Evolutionary conservation across 1,284 basidiomycete species (phyloP), one percentile per base, ranked within the genome.

Genomic region (Fomes fomentarius): DNA sequence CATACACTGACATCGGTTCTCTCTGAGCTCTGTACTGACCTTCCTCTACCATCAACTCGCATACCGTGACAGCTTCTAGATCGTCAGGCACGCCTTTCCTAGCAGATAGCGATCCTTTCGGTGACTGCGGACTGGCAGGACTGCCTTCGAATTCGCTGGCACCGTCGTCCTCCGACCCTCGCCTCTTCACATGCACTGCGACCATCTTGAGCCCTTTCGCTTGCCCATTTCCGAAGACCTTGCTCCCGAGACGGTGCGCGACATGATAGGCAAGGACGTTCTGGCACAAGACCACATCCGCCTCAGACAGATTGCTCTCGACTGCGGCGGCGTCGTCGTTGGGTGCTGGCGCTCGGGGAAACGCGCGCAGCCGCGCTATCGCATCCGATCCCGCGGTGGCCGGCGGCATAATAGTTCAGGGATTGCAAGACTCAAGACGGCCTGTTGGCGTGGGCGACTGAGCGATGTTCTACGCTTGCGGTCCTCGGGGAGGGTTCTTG

Each of bases 191-290:
- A 42, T 57, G 62, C 2, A 57, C 48, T 50, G 67, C 67, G 10
- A 61, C 56, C 12, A 67, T 40, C 52, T 58, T 63, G 22, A 70
- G 45, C 24, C 61, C 54, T 17, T 52, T 56, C 8, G 60, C 53
- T 15, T 56, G 60, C 5, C 48, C 50, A 44, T 61, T 51, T 6
- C 61, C 67, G 39, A 68, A 70, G n/a, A 67, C 62, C 12, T 37
- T 57, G 31, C 61, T 65, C 17, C 48, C 60, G 1, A 62, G 61
- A 30, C 49, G 55, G 54, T 66, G 53, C 17, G 57, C 65, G 42
- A 66, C 49, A 42, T 68, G 66, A 45, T 58, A 65, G 4, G 64
- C 64, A 6, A 70, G 55, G n/a, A 65, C 62, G 47, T 67, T 68
- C 40, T 59, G 61, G 14, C 56, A 48, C 17, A 67, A 56, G 25